phyloP scores from a whole-genome alignment of 805 yeast species.

The Suhomyces prunicola region DNA sequence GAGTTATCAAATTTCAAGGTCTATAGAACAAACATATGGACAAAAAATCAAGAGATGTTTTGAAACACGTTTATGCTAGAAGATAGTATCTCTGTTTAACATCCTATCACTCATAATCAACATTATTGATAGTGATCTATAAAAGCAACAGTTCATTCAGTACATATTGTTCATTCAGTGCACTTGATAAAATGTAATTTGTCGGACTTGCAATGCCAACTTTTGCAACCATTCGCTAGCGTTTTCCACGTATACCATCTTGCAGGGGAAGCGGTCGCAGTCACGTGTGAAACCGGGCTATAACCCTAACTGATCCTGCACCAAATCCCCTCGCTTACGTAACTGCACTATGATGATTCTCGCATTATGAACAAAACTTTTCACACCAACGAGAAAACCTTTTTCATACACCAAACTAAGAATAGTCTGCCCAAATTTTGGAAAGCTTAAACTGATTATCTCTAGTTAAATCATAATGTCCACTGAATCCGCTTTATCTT shows the following conservation, averaged over 20 bases:
- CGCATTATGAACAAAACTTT: slow-evolving; percentile 5
- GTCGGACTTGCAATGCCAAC: not conserved
- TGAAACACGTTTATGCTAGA: not conserved
- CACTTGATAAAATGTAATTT: not conserved
- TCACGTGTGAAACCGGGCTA: slow-evolving; percentile 2
- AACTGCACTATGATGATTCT: not conserved
- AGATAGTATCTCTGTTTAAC: not conserved
- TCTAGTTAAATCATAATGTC: slow-evolving; percentile 45
- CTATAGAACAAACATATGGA: not conserved
- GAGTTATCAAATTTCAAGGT: not conserved
- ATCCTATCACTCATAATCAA: not conserved
- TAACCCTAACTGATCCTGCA: slow-evolving; percentile 1
- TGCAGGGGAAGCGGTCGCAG: not conserved
- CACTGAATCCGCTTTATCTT: slow-evolving; percentile 47
- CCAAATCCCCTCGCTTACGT: not conserved
- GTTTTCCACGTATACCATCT: not conserved
- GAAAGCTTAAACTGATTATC: slow-evolving; percentile 46
- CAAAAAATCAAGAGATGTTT: not conserved
- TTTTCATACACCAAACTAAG: slow-evolving; percentile 30
- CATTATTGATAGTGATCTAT: not conserved
- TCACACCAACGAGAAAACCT: not conserved
- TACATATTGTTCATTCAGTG: not conserved
- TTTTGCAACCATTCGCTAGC: too few species aligned
- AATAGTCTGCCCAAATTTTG: slow-evolving; percentile 43
- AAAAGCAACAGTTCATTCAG: not conserved